Evolutionary conservation across 441 rosid genomes (phyloP), one percentile per base, ranked within the genome.

Genomic region (Gossypium davidsonii): DNA sequence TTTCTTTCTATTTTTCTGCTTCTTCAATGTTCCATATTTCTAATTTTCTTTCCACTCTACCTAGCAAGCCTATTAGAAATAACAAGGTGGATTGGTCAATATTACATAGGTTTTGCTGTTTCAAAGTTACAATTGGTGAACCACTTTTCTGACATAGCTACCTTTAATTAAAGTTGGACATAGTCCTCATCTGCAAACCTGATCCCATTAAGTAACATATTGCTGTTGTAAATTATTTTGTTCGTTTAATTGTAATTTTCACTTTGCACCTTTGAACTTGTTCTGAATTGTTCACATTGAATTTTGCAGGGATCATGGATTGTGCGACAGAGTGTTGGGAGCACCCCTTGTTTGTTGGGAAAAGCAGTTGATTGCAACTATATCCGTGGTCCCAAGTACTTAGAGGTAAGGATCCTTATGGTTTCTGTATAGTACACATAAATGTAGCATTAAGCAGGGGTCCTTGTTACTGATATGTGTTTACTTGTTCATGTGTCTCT

Each of bases 241-340:
- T 58, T 58, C 15, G 15, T 58, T 12, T 26, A 66, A 14, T 52
- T 61, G 4, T 10, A 17, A 9, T 34, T 52, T 28, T 48, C 7
- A 6, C 49, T 65, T 64, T 51, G 25, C 68, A 2, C 46, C 25
- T 4, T 52, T 53, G 7, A 53, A 52, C 23, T 34, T 26, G 56
- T 74, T 73, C 65, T 61, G 6, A 62, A 58, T 72, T 42, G 63
- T 63, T 74, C 68, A 53, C 64, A 42, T 15, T 70, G 25, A 75
- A 79, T 76, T 62, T 64, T 72, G 49, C 83, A 96, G 99, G 98
- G 98, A 4, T 93, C 99, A 71, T 96, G 98, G 98, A 92, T 96
- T 71, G 99, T 96, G 74, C 92, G 97, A 65, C 98, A 96, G 79
- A 96, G 99, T 79, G 98, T 96, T 74, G 99, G 98, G 78, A 92